A percentile compares a stretch with the other conserved stretches of the same genome.
Evolutionary conservation across 2,329 filamentous ascomycete species (phyloP).

Genomic region (Colletotrichum eremochloae): DNA sequence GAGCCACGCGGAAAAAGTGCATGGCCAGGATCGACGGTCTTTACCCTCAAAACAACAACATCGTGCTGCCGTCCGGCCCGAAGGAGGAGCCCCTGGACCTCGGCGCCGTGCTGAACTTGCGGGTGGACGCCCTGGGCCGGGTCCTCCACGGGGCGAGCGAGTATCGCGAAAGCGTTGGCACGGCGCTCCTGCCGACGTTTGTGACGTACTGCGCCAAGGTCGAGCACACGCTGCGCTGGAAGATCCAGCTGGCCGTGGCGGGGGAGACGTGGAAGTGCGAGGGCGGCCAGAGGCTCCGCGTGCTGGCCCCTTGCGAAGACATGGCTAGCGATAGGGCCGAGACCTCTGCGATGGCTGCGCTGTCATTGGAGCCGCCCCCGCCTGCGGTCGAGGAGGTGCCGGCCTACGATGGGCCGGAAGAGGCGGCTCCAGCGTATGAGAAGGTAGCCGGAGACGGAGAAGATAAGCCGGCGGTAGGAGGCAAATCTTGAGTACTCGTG

Average conservation of each 20-base stretch:
- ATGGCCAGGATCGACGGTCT: neutral
- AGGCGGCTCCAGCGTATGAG: slow-evolving; percentile 22
- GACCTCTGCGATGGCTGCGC: neutral
- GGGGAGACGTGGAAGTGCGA: slow-evolving; percentile 22
- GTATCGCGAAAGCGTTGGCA: neutral
- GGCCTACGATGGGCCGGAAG: slow-evolving; percentile 14
- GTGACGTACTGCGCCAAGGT: slow-evolving; percentile 16
- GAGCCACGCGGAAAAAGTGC: slow-evolving; percentile 19
- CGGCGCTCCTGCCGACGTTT: neutral
- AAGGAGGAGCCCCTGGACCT: slow-evolving; percentile 15
- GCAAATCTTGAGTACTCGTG: neutral
- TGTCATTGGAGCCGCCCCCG: neutral
- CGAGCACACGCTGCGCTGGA: slow-evolving; percentile 15
- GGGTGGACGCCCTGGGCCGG: slow-evolving; percentile 2
- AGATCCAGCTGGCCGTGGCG: neutral
- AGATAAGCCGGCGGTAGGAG: neutral
- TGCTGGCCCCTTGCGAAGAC: slow-evolving; percentile 11
- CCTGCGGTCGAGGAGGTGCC: neutral
- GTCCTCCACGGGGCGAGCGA: neutral
- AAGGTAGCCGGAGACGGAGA: slow-evolving; percentile 11
- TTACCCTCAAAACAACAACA: neutral
- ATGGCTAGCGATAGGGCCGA: neutral
- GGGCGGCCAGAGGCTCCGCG: slow-evolving; percentile 4
- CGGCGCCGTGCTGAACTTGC: slow-evolving; percentile 3
- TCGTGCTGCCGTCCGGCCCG: neutral